A percentile compares a stretch with the other conserved stretches of the same genome.
Conservation (phyloP, 805 yeast genomes). For the Wickerhamomyces tratensis region DNA sequence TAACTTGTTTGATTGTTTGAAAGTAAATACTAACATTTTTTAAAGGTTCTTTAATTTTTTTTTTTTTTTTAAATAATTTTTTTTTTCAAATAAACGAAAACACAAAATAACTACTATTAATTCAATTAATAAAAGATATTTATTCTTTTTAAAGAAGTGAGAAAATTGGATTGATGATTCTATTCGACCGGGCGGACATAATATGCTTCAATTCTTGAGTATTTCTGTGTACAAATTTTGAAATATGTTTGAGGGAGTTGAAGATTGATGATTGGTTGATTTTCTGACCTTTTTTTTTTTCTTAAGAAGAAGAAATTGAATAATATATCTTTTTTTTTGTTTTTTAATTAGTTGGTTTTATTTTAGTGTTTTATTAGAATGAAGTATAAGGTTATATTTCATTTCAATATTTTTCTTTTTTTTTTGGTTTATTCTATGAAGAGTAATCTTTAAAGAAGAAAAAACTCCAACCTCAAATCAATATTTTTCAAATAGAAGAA, state of each 20-base stretch:
- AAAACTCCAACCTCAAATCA: no score
- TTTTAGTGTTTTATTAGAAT: neutral
- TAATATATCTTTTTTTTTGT: neutral
- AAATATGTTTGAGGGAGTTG: slow-evolving; percentile 27
- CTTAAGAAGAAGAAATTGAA: no score
- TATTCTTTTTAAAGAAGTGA: slow-evolving; percentile 10
- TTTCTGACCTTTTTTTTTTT: neutral
- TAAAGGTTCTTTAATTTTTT: slow-evolving; percentile 2
- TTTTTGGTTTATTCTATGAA: no score
- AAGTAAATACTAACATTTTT: neutral
- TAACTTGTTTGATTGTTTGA: no score
- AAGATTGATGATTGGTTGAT: slow-evolving; percentile 38
- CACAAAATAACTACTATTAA: no score
- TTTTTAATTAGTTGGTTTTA: neutral
- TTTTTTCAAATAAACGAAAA: no score
- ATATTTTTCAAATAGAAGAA: no score
- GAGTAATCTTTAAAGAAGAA: no score
- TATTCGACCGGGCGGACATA: slow-evolving; percentile 46
- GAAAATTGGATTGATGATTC: slow-evolving; percentile 16
- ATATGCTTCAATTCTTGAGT: slow-evolving; percentile 21
- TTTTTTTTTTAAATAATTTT: no score
- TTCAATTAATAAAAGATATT: slow-evolving; percentile 13
- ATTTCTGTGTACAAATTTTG: slow-evolving; percentile 37
- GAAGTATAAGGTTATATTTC: no score
- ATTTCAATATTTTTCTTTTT: no score